phyloP scores from a whole-genome alignment of 371 early-diverging fungal genomes.

The Blakeslea trispora region DNA sequence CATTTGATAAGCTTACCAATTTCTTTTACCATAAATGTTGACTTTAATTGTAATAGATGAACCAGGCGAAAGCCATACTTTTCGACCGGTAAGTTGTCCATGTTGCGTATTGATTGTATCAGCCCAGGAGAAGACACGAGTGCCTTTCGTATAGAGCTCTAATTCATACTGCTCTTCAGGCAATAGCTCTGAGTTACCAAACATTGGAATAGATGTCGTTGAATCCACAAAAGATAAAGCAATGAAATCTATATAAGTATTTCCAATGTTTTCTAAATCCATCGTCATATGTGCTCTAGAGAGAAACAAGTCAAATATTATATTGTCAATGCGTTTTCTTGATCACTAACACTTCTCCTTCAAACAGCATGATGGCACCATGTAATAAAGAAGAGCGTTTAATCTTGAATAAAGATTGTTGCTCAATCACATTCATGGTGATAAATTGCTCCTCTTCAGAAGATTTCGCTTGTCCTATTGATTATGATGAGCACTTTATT shows the following conservation, averaged over 20 bases:
- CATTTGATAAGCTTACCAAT: slow-evolving; percentile 49
- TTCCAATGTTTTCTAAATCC: slow-evolving; percentile 76
- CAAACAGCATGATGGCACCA: slow-evolving; percentile 77
- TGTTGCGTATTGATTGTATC: slow-evolving; percentile 17
- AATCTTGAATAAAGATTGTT: slow-evolving; percentile 69
- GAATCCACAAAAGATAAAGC: slow-evolving; percentile 70
- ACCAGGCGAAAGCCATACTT: slow-evolving; percentile 56
- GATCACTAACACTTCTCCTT: slow-evolving; percentile 74
- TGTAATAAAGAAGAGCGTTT: slow-evolving; percentile 61
- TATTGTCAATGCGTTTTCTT: not conserved
- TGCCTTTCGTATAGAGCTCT: slow-evolving; percentile 66
- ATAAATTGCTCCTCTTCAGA: slow-evolving; percentile 42
- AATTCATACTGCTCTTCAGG: slow-evolving; percentile 77
- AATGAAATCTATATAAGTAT: slow-evolving; percentile 69
- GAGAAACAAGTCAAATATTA: not conserved
- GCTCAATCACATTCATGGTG: slow-evolving; percentile 65
- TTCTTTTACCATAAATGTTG: slow-evolving; percentile 73
- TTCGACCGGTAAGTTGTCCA: slow-evolving; percentile 15
- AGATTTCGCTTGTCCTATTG: slow-evolving; percentile 2
- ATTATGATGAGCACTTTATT: not conserved
- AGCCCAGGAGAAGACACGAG: slow-evolving; percentile 69
- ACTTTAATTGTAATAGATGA: slow-evolving; percentile 53
- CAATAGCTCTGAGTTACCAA: slow-evolving; percentile 54
- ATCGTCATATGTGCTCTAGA: slow-evolving; percentile 59
- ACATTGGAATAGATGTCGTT: slow-evolving; percentile 44